These are phyloP conservation scores for Neurospora discreta DNA, from an alignment of 495 filamentous ascomycete genomes.

Conservation along the genomic window DNA sequence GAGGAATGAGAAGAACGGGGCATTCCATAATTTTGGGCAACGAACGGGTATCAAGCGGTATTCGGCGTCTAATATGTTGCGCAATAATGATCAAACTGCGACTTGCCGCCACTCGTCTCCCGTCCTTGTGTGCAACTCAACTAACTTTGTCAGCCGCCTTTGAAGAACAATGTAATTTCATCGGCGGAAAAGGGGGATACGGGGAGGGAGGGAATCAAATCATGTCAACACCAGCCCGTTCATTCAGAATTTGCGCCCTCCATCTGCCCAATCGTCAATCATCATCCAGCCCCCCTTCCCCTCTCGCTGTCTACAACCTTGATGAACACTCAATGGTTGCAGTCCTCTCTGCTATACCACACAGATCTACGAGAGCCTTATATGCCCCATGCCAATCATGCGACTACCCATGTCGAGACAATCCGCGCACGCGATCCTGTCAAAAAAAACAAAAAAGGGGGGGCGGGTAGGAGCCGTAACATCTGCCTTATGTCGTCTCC, in stretches of 20 bases:
- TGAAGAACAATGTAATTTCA: neutral
- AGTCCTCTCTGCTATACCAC: neutral
- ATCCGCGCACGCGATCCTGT: neutral
- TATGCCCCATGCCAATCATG: neutral
- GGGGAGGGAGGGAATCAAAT: neutral
- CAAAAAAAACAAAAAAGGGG: no score
- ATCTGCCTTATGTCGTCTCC: neutral
- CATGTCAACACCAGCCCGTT: neutral
- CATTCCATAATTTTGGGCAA: neutral
- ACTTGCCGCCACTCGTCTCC: neutral
- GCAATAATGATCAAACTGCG: neutral
- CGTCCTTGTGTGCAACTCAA: neutral
- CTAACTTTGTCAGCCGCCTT: neutral
- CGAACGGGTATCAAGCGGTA: neutral
- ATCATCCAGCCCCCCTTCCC: neutral
- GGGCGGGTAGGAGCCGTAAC: neutral
- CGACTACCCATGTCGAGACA: neutral
- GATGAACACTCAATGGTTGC: neutral
- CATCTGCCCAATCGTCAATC: neutral
- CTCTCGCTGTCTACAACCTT: neutral
- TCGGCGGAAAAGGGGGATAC: neutral
- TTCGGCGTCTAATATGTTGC: neutral
- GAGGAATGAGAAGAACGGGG: neutral
- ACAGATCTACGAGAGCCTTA: neutral
- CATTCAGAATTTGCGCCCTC: neutral